A percentile compares a stretch with the other conserved stretches of the same genome.
These are phyloP conservation scores for Furcasterigmium furcatum DNA, from an alignment of 2,329 filamentous ascomycete genomes.

Conservation along the genomic window DNA sequence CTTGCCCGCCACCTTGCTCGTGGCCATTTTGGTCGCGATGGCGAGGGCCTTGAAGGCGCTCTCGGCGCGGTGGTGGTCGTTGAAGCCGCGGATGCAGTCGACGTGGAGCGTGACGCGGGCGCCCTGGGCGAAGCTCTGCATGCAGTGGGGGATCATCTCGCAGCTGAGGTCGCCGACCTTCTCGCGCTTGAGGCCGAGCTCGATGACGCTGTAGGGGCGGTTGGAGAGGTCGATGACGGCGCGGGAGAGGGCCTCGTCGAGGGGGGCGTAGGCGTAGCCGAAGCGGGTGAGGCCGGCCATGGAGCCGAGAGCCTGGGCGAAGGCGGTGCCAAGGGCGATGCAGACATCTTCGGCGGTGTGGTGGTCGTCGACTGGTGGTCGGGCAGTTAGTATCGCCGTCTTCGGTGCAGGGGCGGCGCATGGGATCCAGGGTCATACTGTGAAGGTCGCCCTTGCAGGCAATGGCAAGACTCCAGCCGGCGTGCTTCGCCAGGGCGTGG, in stretches of 20 bases:
- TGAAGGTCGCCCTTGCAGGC: slow-evolving; percentile 85
- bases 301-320: slow-evolving; percentile 74
- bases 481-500: slow-evolving; percentile 92
- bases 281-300: slow-evolving; percentile 84
- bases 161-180: slow-evolving; percentile 90
- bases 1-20: slow-evolving; percentile 68
- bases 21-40: slow-evolving; percentile 78
- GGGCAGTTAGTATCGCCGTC: not conserved
- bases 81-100: slow-evolving; percentile 83
- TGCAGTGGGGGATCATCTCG: slow-evolving; percentile 96
- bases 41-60: slow-evolving; percentile 96
- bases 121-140: slow-evolving; percentile 90
- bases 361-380: slow-evolving; percentile 81
- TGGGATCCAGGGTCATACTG: slow-evolving; percentile 52
- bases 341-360: slow-evolving; percentile 96
- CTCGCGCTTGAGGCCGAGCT: slow-evolving; percentile 83
- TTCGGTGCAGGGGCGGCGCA: too few relatives aligned
- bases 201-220: slow-evolving; percentile 79
- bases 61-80: slow-evolving; percentile 95
- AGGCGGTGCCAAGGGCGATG: slow-evolving; percentile 83
- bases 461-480: slow-evolving; percentile 86
- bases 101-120: slow-evolving; percentile 93
- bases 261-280: slow-evolving; percentile 85
- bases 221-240: slow-evolving; percentile 95
- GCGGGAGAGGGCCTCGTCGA: slow-evolving; percentile 91